These are phyloP conservation scores for Simmondsia chinensis DNA, from an alignment of 148 eudicot species.

Conservation along the genomic window DNA sequence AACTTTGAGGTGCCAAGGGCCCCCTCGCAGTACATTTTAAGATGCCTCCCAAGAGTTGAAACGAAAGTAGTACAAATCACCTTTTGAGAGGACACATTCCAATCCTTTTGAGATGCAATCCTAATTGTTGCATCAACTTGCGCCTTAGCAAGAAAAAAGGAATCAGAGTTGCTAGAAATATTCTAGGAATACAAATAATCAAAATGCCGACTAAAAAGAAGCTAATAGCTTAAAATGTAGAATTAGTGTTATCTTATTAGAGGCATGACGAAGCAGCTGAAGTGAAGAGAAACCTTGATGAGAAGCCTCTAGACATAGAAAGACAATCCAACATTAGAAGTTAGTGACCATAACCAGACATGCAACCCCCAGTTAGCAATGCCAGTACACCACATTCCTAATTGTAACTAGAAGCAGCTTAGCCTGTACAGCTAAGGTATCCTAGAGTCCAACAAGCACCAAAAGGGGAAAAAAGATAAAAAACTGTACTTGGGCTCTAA, in stretches of 20 bases:
- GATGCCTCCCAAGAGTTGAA: too few relatives aligned
- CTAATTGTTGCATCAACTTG: too few relatives aligned
- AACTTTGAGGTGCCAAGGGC: too few relatives aligned
- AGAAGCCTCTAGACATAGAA: conserved; percentile 59
- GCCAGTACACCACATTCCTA: background rate
- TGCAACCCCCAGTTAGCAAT: background rate
- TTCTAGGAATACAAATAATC: background rate
- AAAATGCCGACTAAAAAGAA: too few relatives aligned
- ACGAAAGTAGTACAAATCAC: too few relatives aligned
- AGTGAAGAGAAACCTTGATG: conserved; percentile 94
- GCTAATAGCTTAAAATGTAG: background rate
- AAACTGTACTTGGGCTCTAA: background rate
- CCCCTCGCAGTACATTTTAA: too few relatives aligned
- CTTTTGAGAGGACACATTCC: too few relatives aligned
- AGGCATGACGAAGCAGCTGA: conserved; percentile 69
- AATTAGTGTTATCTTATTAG: conserved; percentile 35
- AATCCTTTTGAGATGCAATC: too few relatives aligned
- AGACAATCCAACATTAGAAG: background rate
- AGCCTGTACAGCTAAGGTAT: background rate
- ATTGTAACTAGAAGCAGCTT: background rate
- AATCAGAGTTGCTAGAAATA: background rate
- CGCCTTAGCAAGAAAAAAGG: too few relatives aligned
- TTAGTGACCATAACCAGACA: background rate
- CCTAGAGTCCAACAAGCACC: background rate
- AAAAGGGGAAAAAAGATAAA: background rate